phyloP scores from a whole-genome alignment of 2,329 filamentous ascomycete genomes.

The Colletotrichum tofieldiae region DNA sequence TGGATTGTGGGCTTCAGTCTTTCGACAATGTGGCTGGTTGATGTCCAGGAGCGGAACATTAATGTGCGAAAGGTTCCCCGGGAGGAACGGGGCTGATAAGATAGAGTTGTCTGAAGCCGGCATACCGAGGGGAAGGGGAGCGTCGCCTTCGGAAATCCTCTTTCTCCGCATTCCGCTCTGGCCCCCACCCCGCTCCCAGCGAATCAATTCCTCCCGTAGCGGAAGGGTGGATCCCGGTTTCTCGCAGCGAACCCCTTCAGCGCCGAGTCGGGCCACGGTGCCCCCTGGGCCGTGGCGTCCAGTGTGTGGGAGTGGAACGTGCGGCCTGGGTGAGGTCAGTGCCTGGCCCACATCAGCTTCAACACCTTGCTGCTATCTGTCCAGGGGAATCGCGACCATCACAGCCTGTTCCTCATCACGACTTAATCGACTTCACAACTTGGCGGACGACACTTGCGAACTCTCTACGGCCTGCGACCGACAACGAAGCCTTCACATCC shows the following conservation, averaged over 20 bases:
- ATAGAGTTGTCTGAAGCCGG: conserved; percentile 25
- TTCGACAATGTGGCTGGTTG: conserved; percentile 1
- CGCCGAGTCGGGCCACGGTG: conserved; percentile 30
- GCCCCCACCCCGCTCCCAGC: not conserved
- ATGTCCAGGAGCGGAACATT: not conserved
- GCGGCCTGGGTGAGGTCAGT: conserved; percentile 39
- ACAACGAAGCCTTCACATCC: not conserved
- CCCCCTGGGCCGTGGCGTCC: conserved; percentile 29
- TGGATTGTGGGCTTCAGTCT: too few relatives aligned
- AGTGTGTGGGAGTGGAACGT: conserved; percentile 32
- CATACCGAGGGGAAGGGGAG: not conserved
- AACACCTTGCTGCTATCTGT: conserved; percentile 35
- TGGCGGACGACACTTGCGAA: not conserved
- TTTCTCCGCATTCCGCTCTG: conserved; percentile 37
- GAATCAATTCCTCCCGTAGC: conserved; percentile 4
- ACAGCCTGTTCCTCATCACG: conserved; percentile 23
- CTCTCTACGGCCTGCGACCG: not conserved
- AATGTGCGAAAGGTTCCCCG: not conserved
- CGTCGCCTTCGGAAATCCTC: conserved; percentile 19
- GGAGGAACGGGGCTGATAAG: conserved; percentile 25
- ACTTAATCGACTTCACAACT: conserved; percentile 8
- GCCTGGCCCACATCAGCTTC: conserved; percentile 42
- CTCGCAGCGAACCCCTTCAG: conserved; percentile 36
- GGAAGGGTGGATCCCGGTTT: not conserved
- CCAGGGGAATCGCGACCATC: conserved; percentile 38